phyloP scores from a whole-genome alignment of 768 basidiomycete species.

The Kwoniella dejecticola region DNA sequence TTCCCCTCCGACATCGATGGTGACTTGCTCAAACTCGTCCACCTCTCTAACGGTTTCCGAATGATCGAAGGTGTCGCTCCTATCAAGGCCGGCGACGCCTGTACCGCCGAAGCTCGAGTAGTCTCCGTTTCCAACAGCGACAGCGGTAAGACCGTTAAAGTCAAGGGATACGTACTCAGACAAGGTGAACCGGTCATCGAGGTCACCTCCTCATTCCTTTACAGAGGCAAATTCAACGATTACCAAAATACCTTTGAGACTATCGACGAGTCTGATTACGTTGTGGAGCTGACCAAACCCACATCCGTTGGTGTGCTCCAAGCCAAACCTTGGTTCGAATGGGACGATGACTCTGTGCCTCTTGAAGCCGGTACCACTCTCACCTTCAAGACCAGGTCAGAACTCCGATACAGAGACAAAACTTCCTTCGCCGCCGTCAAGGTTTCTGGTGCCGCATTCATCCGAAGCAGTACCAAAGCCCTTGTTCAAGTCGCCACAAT shows the following conservation, averaged over 20 bases:
- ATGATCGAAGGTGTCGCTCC: conserved; percentile 75
- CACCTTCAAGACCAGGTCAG: conserved; percentile 84
- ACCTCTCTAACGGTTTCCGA: conserved; percentile 95
- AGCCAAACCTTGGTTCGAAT: conserved; percentile 97
- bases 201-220: conserved; percentile 92
- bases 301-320: conserved; percentile 85
- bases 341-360: conserved; percentile 79
- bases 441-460: conserved; percentile 81
- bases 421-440: conserved; percentile 75
- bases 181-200: conserved; percentile 81
- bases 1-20: conserved; percentile 91
- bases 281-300: conserved; percentile 71
- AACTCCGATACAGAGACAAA: conserved; percentile 89
- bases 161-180: conserved; percentile 66
- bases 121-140: conserved; percentile 85
- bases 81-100: conserved; percentile 81
- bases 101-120: conserved; percentile 84
- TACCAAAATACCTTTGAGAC: conserved; percentile 96
- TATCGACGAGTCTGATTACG: conserved; percentile 83
- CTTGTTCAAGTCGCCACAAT: conserved; percentile 86
- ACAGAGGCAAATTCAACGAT: conserved; percentile 91
- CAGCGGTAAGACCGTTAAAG: conserved; percentile 82
- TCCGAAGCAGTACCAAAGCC: conserved; percentile 83
- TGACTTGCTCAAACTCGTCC: conserved; percentile 91
- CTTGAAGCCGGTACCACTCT: conserved; percentile 78